Evolutionary conservation across 208 protist genomes (phyloP).

Genomic region (Wallacemonas sp.): DNA sequence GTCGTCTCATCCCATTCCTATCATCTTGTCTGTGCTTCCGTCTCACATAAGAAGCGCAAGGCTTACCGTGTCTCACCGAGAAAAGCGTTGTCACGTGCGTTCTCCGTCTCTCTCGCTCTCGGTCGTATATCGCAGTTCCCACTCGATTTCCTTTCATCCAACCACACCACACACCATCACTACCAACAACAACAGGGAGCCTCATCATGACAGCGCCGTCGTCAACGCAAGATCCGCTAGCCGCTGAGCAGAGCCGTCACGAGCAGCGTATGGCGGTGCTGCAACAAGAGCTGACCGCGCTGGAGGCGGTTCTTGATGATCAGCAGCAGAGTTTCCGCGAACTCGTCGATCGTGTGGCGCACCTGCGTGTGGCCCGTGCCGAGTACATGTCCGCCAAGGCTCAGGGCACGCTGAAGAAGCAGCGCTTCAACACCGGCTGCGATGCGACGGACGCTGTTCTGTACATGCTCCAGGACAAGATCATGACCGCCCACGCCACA

Average conservation of each 20-base stretch:
- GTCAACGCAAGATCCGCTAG: conserved; percentile 16
- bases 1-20: too few relatives aligned
- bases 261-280: conserved; percentile 33
- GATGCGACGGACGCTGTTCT: conserved; percentile 31
- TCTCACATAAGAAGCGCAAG: too few relatives aligned
- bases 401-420: background rate
- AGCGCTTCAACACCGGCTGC: conserved; percentile 41
- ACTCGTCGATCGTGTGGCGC: conserved; percentile 58
- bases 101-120: too few relatives aligned
- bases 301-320: conserved; percentile 40
- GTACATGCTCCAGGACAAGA: conserved; percentile 23
- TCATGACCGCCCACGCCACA: background rate
- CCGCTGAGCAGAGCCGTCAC: conserved; percentile 31
- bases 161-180: too few relatives aligned
- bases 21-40: too few relatives aligned
- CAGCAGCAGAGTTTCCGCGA: conserved; percentile 43
- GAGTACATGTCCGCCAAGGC: conserved; percentile 30
- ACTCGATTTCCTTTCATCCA: too few relatives aligned
- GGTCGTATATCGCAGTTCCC: too few relatives aligned
- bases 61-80: too few relatives aligned
- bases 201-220: background rate
- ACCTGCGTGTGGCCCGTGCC: conserved; percentile 41
- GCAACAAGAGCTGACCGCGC: conserved; percentile 22
- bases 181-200: too few relatives aligned
- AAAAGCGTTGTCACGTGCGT: too few relatives aligned